These are phyloP conservation scores for Tolypocladium album DNA, from an alignment of 2,329 filamentous ascomycete genomes.

Conservation along the genomic window DNA sequence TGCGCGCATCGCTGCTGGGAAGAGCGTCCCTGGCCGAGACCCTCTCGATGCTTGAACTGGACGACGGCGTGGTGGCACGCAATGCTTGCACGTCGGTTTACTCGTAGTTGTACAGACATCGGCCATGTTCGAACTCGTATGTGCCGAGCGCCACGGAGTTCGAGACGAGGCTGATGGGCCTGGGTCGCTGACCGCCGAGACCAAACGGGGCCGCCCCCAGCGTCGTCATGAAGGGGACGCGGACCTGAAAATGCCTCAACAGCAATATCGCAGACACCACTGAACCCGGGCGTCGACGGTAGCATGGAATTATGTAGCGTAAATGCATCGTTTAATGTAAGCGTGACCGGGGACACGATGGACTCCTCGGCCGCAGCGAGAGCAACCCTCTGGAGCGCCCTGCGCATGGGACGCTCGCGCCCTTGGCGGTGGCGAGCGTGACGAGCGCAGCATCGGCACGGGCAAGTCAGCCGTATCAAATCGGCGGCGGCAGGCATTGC, in stretches of 20 bases:
- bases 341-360: not conserved
- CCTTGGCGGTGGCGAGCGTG: too few species aligned
- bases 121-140: not conserved
- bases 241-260: constrained; percentile 8
- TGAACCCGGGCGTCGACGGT: not conserved
- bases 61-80: not conserved
- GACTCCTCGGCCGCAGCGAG: not conserved
- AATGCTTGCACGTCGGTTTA: not conserved
- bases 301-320: not conserved
- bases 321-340: not conserved
- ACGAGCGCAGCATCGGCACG: too few species aligned
- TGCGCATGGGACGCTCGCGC: not conserved
- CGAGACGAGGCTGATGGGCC: not conserved
- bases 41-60: not conserved
- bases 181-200: not conserved
- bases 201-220: not conserved
- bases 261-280: not conserved
- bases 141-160: not conserved
- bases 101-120: not conserved
- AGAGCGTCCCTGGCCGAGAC: not conserved
- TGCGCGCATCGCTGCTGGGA: not conserved
- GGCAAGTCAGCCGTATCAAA: not conserved
- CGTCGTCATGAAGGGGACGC: not conserved
- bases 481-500: not conserved
- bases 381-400: not conserved